Evolutionary conservation across 345 rosid species (phyloP), one percentile per base, ranked within the genome.

Genomic region (Ricinus communis): DNA sequence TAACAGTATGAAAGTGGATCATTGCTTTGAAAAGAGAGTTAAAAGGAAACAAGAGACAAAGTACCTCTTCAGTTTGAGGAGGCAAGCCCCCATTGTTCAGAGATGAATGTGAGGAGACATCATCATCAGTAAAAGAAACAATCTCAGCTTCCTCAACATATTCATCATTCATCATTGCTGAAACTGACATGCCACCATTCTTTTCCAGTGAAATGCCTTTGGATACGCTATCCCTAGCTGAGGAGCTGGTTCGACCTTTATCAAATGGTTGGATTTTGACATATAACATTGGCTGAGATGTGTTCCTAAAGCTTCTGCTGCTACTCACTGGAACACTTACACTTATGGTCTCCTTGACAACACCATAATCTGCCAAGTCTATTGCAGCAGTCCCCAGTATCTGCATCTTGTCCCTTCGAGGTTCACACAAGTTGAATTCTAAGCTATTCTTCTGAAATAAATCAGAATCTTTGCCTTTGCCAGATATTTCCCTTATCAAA

Each of bases 381-480:
- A 94, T 43, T 3, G 82, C 78, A 9, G 91, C 95, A 22, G 93
- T 90, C 0, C 93, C 97, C 76, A 94, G 79, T 79, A 91, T 80
- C 77, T 86, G 94, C 8, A 85, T 78, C 83, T 87, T 94, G 70
- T 94, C 98, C 77, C 98, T 85, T 31, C 97, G 86, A 74, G 90
- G 90, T 84, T 94, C 97, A 67, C 85, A 91, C 80, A 94, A 83
- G 80, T 87, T 86, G 70, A 94, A 84, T 76, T 87, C 95, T 38
- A 94, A 65, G 70, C 68, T 56, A 74, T 88, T 94, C 85, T 86
- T 94, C 66, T 73, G 84, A 82, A 91, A 91, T 0, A 71, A 50
- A 73, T 85, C 87, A 58, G 41, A 68, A 38, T 80, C 87, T 79
- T 85, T 86, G 65, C 85, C 87, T 75, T 78, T 89, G 71, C 78